Base-by-base conservation (phyloP, 352 stramenopile species). In the Phytopythium vexans region DNA sequence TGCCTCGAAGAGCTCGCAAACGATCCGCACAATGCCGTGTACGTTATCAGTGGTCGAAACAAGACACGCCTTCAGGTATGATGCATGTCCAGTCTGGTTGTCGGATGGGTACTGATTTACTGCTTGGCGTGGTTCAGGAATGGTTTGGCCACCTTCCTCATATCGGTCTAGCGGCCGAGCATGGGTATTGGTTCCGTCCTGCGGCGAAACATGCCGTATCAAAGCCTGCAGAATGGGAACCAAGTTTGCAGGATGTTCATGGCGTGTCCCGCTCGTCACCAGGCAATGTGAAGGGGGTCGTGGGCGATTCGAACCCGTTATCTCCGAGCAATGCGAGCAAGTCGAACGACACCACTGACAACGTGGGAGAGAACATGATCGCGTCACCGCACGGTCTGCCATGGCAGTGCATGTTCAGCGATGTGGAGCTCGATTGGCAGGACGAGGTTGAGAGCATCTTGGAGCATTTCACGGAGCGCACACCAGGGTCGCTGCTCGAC, bases 381-480 rank as follows among this genome's bases (percentile, higher is more conserved):
- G 47, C 10, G 3, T 47, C 37, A 12, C 38, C 74, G 32, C 71
- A 70, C 36, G 72, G 64, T 54, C 66, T 84, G 39, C 66, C 71
- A n/a, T 89, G 79, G 83, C 86, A 88, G 54, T 95, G 70, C 53
- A 88, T 92, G 75, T 80, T 86, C 43, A 89, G 77, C 54, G 80
- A 89, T 36, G 77, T 92, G 35, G 82, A 93, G 44, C 60, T 90
- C 11, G 76, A 88, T 38, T 93, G 82, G 82, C 67, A 68, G 1
- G 74, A 83, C 39, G 80, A 93, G 68, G 80, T 93, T 11, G 78
- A 90, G 61, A 78, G 73, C 21, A 93, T 94, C 33, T 64, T 95
- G 57, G 79, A 95, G 53, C 82, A 91, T 52, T 95, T 94, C 48
- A 95, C 86, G 0, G 86, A 93, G 60, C 80, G 86, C 15, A 95